Percentiles rank a stretch among this genome's conserved stretches.
phyloP scores from a whole-genome alignment of 495 filamentous ascomycete genomes.

The Penicillium turbatum region DNA sequence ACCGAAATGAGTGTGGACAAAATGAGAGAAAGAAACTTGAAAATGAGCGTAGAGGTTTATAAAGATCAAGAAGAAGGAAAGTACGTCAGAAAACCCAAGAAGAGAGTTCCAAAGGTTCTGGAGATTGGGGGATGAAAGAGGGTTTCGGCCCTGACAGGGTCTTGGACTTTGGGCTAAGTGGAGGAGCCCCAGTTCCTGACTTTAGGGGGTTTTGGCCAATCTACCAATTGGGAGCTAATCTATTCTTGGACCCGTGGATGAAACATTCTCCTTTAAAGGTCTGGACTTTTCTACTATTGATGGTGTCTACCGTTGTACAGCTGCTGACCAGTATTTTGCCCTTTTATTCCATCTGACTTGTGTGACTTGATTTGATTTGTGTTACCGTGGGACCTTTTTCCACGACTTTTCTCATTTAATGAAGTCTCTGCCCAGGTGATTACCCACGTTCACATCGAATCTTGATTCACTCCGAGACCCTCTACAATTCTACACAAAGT shows the following conservation, averaged over 20 bases:
- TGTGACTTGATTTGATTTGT: neutral
- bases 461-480: neutral
- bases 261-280: slow-evolving; percentile 13
- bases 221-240: neutral
- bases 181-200: slow-evolving; percentile 6
- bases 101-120: slow-evolving; percentile 1
- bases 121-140: slow-evolving; percentile 5
- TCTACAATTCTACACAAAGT: neutral
- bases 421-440: neutral
- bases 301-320: neutral
- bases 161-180: slow-evolving; percentile 4
- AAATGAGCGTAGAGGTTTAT: slow-evolving; percentile 2
- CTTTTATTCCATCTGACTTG: too few species aligned
- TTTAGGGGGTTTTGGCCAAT: slow-evolving; percentile 1
- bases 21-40: neutral
- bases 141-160: slow-evolving; percentile 13
- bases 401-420: neutral
- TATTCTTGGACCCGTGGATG: slow-evolving; percentile 14
- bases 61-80: neutral
- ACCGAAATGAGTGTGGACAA: slow-evolving; percentile 5
- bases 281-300: slow-evolving; percentile 2
- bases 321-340: too few species aligned
- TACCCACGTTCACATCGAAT: neutral
- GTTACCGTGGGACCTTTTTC: neutral
- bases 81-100: slow-evolving; percentile 11